Conservation (phyloP, 73 alveolate genomes). For the Symbiodinium pilosum region DNA sequence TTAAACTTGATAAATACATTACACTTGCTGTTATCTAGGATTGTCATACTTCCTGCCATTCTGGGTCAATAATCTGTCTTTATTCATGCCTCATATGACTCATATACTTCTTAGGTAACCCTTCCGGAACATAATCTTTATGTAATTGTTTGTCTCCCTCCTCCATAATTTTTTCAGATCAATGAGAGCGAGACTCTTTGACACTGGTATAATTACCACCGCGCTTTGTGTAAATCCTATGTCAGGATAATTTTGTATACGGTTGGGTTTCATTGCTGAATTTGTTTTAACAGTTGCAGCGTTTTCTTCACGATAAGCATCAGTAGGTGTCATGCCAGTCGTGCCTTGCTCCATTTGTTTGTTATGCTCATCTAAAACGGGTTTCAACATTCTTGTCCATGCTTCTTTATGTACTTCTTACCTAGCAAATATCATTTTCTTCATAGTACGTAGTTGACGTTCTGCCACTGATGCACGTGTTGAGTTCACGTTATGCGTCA, state of each 20-base stretch:
- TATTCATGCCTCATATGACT: not conserved
- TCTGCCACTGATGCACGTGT: not conserved
- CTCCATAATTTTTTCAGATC: not conserved
- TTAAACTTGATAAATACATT: not conserved
- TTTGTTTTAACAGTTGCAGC: not conserved
- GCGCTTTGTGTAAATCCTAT: not conserved
- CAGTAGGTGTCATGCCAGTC: not conserved
- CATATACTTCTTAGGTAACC: not conserved
- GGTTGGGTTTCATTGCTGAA: not conserved
- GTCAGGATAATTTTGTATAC: not conserved
- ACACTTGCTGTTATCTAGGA: not conserved
- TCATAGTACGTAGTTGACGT: not conserved
- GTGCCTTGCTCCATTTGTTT: not conserved
- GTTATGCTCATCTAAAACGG: not conserved
- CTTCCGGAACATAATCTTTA: not conserved
- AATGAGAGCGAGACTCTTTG: not conserved
- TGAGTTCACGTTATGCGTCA: not conserved
- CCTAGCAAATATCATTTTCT: not conserved
- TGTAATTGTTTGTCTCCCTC: not conserved
- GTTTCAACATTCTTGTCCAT: not conserved
- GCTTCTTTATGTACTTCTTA: not conserved
- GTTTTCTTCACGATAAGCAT: not conserved
- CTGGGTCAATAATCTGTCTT: not conserved
- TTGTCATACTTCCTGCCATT: too few relatives aligned
- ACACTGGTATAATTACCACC: not conserved